These are phyloP conservation scores for Chalciporus pseudorubinellus DNA, from an alignment of 768 basidiomycete genomes.

Conservation along the genomic window DNA sequence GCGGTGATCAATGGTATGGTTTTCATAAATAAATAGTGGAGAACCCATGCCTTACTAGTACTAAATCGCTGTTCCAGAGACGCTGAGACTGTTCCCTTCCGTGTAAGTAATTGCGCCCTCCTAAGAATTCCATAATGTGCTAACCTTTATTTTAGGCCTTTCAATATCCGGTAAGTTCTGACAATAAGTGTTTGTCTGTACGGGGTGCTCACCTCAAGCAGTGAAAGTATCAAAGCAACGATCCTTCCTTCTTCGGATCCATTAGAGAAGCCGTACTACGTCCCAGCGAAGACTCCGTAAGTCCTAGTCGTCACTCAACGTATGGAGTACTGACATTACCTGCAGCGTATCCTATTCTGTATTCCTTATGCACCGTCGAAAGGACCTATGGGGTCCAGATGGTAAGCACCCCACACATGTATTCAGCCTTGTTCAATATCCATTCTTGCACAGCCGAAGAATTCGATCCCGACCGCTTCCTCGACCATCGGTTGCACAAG, in stretches of 20 bases:
- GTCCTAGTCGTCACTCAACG: background rate
- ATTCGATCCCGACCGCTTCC: slow-evolving; percentile 72
- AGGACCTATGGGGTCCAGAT: slow-evolving; percentile 71
- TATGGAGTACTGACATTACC: background rate
- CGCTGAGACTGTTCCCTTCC: slow-evolving; percentile 53
- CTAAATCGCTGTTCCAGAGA: slow-evolving; percentile 35
- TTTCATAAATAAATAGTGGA: background rate
- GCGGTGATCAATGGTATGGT: slow-evolving; percentile 60
- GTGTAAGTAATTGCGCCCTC: slow-evolving; percentile 29
- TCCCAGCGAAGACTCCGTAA: slow-evolving; percentile 42
- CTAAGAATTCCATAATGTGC: background rate
- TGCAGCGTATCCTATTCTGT: slow-evolving; percentile 51
- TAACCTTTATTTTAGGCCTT: slow-evolving; percentile 33
- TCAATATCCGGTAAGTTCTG: slow-evolving; percentile 43
- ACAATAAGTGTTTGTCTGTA: background rate
- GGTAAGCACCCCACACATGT: slow-evolving; percentile 34
- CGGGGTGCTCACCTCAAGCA: slow-evolving; percentile 18
- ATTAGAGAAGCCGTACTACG: slow-evolving; percentile 24
- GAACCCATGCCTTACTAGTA: background rate
- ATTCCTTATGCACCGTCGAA: slow-evolving; percentile 62
- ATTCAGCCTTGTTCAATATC: background rate
- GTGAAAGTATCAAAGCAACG: slow-evolving; percentile 46
- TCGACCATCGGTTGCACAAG: slow-evolving; percentile 60
- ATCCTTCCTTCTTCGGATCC: slow-evolving; percentile 39
- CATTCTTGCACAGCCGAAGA: slow-evolving; percentile 45